Percentiles rank a stretch among this genome's conserved stretches.
phyloP scores from a whole-genome alignment of 2,329 filamentous ascomycete genomes.

The Alternaria arborescens region DNA sequence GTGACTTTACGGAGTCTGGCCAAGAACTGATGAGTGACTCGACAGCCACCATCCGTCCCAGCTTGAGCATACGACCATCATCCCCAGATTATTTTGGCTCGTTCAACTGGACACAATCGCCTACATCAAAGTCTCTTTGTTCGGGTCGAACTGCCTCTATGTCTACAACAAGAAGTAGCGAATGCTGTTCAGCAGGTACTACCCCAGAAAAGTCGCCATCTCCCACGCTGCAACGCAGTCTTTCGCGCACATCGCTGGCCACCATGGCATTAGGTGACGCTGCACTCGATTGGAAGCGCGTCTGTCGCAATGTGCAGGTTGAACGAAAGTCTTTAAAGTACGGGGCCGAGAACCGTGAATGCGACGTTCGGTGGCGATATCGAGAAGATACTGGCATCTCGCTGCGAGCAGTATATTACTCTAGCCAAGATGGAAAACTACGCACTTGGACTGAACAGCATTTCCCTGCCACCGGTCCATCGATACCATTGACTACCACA shows the following conservation, averaged over 20 bases:
- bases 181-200: constrained; percentile 25
- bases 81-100: constrained; percentile 28
- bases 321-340: constrained; percentile 29
- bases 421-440: constrained; percentile 27
- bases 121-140: constrained; percentile 9
- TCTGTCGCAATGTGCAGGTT: constrained; percentile 39
- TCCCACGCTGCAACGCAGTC: constrained; percentile 21
- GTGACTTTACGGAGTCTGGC: constrained; percentile 27
- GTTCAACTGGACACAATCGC: constrained; percentile 25
- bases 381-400: constrained; percentile 39
- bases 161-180: constrained; percentile 28
- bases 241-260: constrained; percentile 33
- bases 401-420: constrained; percentile 36
- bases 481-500: constrained; percentile 42
- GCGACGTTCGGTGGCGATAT: constrained; percentile 41
- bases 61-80: constrained; percentile 17
- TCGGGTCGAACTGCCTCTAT: constrained; percentile 26
- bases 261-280: constrained; percentile 37
- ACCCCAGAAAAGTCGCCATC: constrained; percentile 30
- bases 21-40: constrained; percentile 21
- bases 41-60: constrained; percentile 22
- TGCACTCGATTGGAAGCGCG: constrained; percentile 41
- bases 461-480: constrained; percentile 42
- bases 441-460: constrained; percentile 37
- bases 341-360: constrained; percentile 27